Evolutionary conservation across 75 land plant genomes (phyloP), one percentile per base, ranked within the genome.

Genomic region (Pinus taeda): DNA sequence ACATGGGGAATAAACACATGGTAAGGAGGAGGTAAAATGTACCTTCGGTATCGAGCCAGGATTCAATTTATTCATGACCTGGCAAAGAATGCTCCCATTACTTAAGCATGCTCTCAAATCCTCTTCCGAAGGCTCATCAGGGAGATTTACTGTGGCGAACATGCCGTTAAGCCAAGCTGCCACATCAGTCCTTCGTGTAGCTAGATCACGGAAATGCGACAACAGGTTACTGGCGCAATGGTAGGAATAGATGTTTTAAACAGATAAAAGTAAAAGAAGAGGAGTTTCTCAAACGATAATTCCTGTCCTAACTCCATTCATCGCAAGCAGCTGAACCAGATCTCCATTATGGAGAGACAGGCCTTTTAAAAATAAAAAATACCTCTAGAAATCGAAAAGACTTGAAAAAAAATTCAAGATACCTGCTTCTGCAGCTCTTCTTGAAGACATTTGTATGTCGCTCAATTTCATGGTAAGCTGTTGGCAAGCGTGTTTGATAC

Each of bases 161-260:
- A 88, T 78, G 21, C 18, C 7, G 57, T 86, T 89, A 13, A 91
- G 60, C 93, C 93, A 91, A 29, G 77, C 88, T 61, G 90, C 84
- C 26, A 84, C 83, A 33, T 81, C 72, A 18, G 57, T 59, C 66
- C 83, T 78, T 59, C 74, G 64, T 7, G 73, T 20, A 36, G 57
- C 81, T 65, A 15, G 18, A 30, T 29, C 55, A 49, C 55, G 55
- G 55, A 49, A 49, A 29, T 30, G 36, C 42, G 17, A 65, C 18
- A 65, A 36, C 69, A 17, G 69, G 33, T 29, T 49, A 49, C 55
- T 49, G 12, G 55, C 55, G 11, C 55, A 49, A 9, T 49, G 11
- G 55, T 49, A 9, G 3, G 12, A 49, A 9, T 9, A 9, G 55
- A 49, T 1, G 55, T 3, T 1, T 49, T 49, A 49, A 11, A 49